Percentiles rank a stretch among this genome's conserved stretches.
phyloP scores from a whole-genome alignment of 208 protist species.

The Acanthamoeba pearcei region DNA sequence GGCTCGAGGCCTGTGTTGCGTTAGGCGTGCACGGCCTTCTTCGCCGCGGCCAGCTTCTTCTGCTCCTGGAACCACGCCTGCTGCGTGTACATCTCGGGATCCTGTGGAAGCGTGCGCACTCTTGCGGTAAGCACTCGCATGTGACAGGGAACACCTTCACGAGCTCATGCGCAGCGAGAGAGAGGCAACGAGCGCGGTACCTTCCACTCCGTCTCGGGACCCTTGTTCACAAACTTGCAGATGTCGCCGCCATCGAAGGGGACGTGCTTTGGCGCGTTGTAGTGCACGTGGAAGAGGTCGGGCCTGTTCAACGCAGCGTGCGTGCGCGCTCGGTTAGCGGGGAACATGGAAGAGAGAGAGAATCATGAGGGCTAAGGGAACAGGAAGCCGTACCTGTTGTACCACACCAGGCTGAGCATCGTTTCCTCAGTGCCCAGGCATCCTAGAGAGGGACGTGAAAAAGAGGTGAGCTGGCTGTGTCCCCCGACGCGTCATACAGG shows the following conservation, averaged over 20 bases:
- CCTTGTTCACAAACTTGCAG: slow-evolving; percentile 48
- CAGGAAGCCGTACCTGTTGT: slow-evolving; percentile 1
- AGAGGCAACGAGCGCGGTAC: not conserved
- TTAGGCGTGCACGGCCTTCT: not conserved
- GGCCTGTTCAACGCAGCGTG: not conserved
- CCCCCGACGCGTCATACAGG: not conserved
- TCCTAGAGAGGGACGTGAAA: not conserved
- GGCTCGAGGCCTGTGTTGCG: not conserved
- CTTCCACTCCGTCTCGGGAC: slow-evolving; percentile 11
- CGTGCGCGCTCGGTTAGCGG: too few relatives aligned
- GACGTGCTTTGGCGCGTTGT: slow-evolving; percentile 44
- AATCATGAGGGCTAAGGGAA: too few relatives aligned
- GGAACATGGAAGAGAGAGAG: not conserved
- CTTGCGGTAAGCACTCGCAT: too few relatives aligned
- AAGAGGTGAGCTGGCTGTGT: not conserved
- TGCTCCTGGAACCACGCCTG: slow-evolving; percentile 47
- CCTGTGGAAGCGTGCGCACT: not conserved
- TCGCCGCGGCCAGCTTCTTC: slow-evolving; percentile 55
- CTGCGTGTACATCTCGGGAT: slow-evolving; percentile 35
- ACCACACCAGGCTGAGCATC: slow-evolving; percentile 36
- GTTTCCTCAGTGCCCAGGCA: slow-evolving; percentile 72
- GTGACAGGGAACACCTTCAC: too few relatives aligned
- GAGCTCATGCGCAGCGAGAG: not conserved
- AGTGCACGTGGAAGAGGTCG: slow-evolving; percentile 67
- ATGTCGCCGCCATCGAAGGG: slow-evolving; percentile 54